Conservation (phyloP, 208 protist genomes). For the Leishmania turanica region DNA sequence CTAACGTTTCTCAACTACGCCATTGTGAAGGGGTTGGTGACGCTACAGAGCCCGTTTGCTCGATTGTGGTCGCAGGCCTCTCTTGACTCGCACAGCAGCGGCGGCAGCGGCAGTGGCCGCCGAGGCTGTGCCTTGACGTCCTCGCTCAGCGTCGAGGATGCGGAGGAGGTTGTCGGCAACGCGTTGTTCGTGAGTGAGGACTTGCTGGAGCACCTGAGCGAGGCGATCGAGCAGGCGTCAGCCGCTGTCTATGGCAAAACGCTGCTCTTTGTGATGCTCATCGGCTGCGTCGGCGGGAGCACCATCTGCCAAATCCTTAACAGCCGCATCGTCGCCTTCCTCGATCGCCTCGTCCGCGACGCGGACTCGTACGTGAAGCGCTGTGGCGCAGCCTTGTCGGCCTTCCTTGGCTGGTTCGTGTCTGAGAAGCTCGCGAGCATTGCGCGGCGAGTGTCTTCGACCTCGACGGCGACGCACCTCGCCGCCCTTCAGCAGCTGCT, state of each 20-base stretch:
- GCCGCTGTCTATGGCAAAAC: conserved; percentile 75
- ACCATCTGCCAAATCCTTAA: conserved; percentile 53
- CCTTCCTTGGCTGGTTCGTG: conserved; percentile 61
- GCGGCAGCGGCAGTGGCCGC: conserved; percentile 20
- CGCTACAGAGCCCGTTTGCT: conserved; percentile 52
- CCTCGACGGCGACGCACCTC: conserved; percentile 45
- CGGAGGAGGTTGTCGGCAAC: conserved; percentile 27
- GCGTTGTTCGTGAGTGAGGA: conserved; percentile 31
- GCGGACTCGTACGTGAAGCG: conserved; percentile 76
- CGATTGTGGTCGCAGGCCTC: conserved; percentile 36
- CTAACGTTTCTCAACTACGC: conserved; percentile 80
- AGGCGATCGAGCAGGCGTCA: conserved; percentile 58
- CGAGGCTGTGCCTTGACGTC: conserved; percentile 15
- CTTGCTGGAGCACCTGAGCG: conserved; percentile 25
- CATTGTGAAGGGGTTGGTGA: conserved; percentile 58
- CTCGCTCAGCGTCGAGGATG: conserved; percentile 19
- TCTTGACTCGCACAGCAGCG: conserved; percentile 24
- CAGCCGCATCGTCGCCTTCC: conserved; percentile 39
- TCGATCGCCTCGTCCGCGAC: conserved; percentile 68
- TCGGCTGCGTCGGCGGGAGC: conserved; percentile 63
- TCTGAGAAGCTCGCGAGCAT: conserved; percentile 60
- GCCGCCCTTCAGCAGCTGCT: conserved; percentile 64
- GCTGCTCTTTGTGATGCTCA: conserved; percentile 60
- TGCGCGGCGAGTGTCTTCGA: conserved; percentile 41
- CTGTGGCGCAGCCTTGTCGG: conserved; percentile 46